These are phyloP conservation scores for Harringtonia lauricola DNA, from an alignment of 2,329 filamentous ascomycete species.

Conservation along the genomic window DNA sequence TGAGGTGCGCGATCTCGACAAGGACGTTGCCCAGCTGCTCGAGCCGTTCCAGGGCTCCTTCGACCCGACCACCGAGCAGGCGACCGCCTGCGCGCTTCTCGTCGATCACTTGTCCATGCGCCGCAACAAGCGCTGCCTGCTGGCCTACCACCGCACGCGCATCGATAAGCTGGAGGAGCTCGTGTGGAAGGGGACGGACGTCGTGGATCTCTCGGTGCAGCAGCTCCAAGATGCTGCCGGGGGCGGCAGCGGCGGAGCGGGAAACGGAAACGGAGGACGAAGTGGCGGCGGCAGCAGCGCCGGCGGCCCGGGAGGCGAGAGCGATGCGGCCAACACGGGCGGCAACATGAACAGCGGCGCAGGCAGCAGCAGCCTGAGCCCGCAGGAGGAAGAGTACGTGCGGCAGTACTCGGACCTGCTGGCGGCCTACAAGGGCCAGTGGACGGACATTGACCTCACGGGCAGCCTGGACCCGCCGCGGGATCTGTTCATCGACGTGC, in stretches of 20 bases:
- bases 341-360: conserved; percentile 23
- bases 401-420: conserved; percentile 83
- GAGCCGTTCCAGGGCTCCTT: conserved; percentile 78
- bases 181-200: conserved; percentile 82
- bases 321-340: background rate
- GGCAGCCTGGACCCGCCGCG: conserved; percentile 88
- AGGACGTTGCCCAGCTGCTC: conserved; percentile 68
- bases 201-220: conserved; percentile 58
- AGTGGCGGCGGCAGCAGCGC: conserved; percentile 23
- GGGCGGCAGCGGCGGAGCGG: conserved; percentile 19
- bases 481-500: conserved; percentile 93
- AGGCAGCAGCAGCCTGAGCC: conserved; percentile 68
- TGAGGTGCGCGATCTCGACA: conserved; percentile 88
- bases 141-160: conserved; percentile 86
- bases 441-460: conserved; percentile 95
- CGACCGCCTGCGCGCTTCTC: conserved; percentile 75
- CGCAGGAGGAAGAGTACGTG: conserved; percentile 94
- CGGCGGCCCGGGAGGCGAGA: conserved; percentile 6
- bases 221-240: conserved; percentile 32
- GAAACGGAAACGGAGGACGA: conserved; percentile 11
- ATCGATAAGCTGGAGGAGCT: conserved; percentile 88
- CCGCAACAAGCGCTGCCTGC: conserved; percentile 86
- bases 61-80: conserved; percentile 71
- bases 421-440: conserved; percentile 94
- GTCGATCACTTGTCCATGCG: conserved; percentile 94